Evolutionary conservation across 306 rosid genomes (phyloP).

Genomic region (Vigna nakashimae): DNA sequence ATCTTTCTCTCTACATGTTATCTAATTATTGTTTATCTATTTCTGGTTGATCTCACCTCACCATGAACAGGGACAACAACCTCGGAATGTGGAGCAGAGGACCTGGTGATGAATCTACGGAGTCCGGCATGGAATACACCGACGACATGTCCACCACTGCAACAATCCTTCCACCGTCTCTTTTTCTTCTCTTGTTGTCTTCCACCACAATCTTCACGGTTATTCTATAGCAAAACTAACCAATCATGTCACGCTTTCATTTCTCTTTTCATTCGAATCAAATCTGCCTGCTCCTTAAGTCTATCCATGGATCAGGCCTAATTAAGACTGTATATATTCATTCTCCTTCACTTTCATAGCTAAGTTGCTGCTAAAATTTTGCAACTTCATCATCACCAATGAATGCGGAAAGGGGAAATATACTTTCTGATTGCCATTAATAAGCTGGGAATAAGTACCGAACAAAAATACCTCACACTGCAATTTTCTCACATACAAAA

Average conservation of each 20-base stretch:
- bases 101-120: slow-evolving; percentile 1
- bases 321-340: slow-evolving; percentile 40
- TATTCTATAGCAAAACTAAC: slow-evolving; percentile 41
- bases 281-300: slow-evolving; percentile 34
- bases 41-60: neutral
- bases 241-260: slow-evolving; percentile 26
- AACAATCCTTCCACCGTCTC: neutral
- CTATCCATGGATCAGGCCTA: slow-evolving; percentile 12
- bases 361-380: neutral
- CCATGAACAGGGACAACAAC: slow-evolving; percentile 46
- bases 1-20: too few relatives aligned
- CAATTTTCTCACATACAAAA: slow-evolving; percentile 20
- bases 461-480: slow-evolving; percentile 38
- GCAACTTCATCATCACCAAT: neutral
- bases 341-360: neutral
- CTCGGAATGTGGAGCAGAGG: slow-evolving; percentile 62
- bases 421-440: neutral
- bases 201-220: neutral
- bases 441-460: neutral
- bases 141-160: slow-evolving; percentile 44
- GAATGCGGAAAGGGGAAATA: neutral
- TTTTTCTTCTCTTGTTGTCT: slow-evolving; percentile 9
- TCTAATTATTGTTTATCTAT: too few relatives aligned
- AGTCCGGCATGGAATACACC: slow-evolving; percentile 38
- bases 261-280: slow-evolving; percentile 43